A percentile compares a stretch with the other conserved stretches of the same genome.
phyloP scores from a whole-genome alignment of 129 eudicot genomes.

The Chrysanthemum seticuspe region DNA sequence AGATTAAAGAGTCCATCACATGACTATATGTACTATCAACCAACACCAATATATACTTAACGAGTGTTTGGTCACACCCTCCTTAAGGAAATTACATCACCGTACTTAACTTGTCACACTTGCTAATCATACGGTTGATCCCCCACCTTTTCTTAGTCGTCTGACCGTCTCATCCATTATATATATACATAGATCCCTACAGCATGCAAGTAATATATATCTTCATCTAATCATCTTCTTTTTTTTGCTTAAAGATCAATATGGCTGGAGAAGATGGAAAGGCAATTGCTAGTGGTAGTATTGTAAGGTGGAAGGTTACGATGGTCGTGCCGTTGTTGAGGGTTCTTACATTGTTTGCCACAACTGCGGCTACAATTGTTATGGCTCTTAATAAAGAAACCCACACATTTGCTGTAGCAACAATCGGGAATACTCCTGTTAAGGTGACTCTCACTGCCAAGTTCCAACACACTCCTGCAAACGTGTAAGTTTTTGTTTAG shows the following conservation, averaged over 20 bases:
- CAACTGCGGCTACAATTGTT: slow-evolving; percentile 59
- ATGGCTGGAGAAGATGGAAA: slow-evolving; percentile 44
- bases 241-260: not conserved
- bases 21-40: slow-evolving; percentile 35
- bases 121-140: slow-evolving; percentile 13
- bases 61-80: slow-evolving; percentile 28
- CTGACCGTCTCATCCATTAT: slow-evolving; percentile 1
- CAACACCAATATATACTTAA: slow-evolving; percentile 28
- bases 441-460: slow-evolving; percentile 62
- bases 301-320: slow-evolving; percentile 15
- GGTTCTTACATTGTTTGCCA: slow-evolving; percentile 52
- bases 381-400: slow-evolving; percentile 81
- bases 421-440: slow-evolving; percentile 70
- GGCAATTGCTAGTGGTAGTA: not conserved
- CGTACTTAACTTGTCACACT: slow-evolving; percentile 23
- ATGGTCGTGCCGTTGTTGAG: slow-evolving; percentile 43
- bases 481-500: slow-evolving; percentile 44
- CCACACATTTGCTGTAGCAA: slow-evolving; percentile 63
- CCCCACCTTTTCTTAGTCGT: not conserved
- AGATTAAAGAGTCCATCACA: not conserved
- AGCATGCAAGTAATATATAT: not conserved
- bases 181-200: not conserved
- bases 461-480: slow-evolving; percentile 75
- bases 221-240: not conserved
- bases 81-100: slow-evolving; percentile 23